Base-by-base conservation (phyloP, 192 early-diverging fungal species). In the Fimicolochytrium jonesii region DNA sequence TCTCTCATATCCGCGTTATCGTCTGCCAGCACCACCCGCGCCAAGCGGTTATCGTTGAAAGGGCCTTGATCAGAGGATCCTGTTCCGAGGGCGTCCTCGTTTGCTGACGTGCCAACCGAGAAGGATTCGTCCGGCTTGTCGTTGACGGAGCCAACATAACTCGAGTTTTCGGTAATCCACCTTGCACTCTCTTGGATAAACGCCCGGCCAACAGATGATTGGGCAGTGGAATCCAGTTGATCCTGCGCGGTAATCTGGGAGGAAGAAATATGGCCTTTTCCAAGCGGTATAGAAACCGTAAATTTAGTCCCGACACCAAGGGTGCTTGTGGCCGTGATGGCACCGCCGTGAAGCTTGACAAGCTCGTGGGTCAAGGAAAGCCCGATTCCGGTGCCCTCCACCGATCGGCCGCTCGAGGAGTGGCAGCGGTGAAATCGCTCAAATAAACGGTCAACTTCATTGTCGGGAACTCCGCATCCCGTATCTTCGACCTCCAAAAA, bases 341-440 rank as follows among this genome's bases (percentile, higher is more conserved):
- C 32, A 9, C 81, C 81, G 5, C 72, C 74, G 55, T 78, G 78
- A 0, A 74, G 50, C 13, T 73, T 68, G 0, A 68, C 67, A 11
- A 83, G 47, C 54, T 82, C 80, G 35, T 64, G 71, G n/a, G 77
- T 73, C 3, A 82, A 45, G 0, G 76, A 20, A 11, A 59, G 31
- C 9, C 59, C 59, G 17, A 61, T 61, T 6, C 59, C 59, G 15
- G 46, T 61, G 11, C 59, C 59, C 33, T 61, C 59, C 18, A 80
- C 72, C 11, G 72, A 75, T 15, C 80, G 66, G 1, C 75, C 73
- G 42, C 72, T 69, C 13, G 58, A 54, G 31, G 60, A 66, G 26
- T 81, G 77, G 32, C 78, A 63, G 9, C 79, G 67, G 47, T 81
- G 67, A 61, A 82, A 82, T 7, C 78, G 61, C 13, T 74, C 77